Evolutionary conservation across 2,329 filamentous ascomycete species (phyloP).

Genomic region (Pyrenophora teres): DNA sequence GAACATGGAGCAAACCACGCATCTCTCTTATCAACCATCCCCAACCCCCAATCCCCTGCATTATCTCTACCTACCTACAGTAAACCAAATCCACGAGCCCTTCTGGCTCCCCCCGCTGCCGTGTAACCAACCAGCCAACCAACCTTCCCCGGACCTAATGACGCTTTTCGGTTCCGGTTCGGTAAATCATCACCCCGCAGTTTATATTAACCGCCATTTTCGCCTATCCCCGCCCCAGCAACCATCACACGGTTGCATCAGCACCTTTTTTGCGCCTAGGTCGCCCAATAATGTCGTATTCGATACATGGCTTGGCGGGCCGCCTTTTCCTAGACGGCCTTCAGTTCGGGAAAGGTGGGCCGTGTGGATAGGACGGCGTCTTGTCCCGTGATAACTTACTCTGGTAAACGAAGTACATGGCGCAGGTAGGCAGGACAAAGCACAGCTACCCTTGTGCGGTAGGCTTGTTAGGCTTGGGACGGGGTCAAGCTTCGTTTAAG

Average conservation of each 20-base stretch:
- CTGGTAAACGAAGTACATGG: constrained; percentile 11
- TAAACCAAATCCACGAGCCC: too few relatives aligned
- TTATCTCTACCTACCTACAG: too few relatives aligned
- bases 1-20: too few relatives aligned
- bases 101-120: too few relatives aligned
- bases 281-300: constrained; percentile 1
- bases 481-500: constrained; percentile 23
- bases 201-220: constrained; percentile 1
- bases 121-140: too few relatives aligned
- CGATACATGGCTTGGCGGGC: neutral
- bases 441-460: neutral
- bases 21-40: too few relatives aligned
- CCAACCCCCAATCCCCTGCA: too few relatives aligned
- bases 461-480: neutral
- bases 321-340: constrained; percentile 6
- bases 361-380: neutral
- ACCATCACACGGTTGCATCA: constrained; percentile 5
- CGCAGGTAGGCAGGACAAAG: neutral
- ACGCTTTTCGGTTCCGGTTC: neutral
- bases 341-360: too few relatives aligned
- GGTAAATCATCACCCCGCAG: constrained; percentile 13
- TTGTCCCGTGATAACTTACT: neutral
- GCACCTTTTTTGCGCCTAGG: neutral
- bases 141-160: neutral
- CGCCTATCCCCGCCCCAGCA: neutral